phyloP scores from a whole-genome alignment of 805 yeast genomes.

The Lachancea quebecensis region DNA sequence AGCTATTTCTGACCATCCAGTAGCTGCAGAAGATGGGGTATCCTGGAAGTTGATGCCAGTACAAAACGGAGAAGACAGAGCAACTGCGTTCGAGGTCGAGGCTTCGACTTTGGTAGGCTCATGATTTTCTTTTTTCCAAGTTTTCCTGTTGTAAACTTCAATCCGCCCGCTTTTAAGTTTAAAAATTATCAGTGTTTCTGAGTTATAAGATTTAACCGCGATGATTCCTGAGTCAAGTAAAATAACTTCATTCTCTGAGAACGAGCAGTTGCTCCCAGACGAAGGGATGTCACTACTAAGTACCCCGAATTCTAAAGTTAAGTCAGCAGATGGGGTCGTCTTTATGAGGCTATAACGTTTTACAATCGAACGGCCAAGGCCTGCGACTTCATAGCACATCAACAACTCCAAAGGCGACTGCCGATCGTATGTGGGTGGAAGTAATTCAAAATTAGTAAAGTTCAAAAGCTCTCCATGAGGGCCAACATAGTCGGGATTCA shows the following conservation, averaged over 20 bases:
- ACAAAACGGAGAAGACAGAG: conserved; percentile 27
- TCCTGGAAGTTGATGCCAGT: conserved; percentile 25
- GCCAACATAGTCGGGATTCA: conserved; percentile 19
- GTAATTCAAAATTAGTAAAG: conserved; percentile 20
- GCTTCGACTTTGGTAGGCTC: not conserved
- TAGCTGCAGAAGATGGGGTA: conserved; percentile 16
- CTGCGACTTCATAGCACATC: conserved; percentile 18
- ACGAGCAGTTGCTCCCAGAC: conserved; percentile 5
- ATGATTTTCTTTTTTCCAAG: conserved; percentile 9
- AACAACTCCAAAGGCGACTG: conserved; percentile 26
- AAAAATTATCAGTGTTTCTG: conserved; percentile 2
- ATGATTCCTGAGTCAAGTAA: not conserved
- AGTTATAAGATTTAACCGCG: not conserved
- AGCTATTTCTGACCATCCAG: conserved; percentile 30
- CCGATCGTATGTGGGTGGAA: conserved; percentile 26
- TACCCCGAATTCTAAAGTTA: conserved; percentile 9
- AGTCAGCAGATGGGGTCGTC: conserved; percentile 18
- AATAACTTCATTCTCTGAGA: conserved; percentile 5
- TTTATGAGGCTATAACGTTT: conserved; percentile 21
- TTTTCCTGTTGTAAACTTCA: conserved; percentile 8
- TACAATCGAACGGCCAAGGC: conserved; percentile 20
- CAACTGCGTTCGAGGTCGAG: conserved; percentile 6
- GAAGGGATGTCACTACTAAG: conserved; percentile 11
- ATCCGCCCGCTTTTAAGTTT: conserved; percentile 10
- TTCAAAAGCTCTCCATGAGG: conserved; percentile 19